Conservation (phyloP, 1,139 yeast species). For the Candida glucosophila region DNA sequence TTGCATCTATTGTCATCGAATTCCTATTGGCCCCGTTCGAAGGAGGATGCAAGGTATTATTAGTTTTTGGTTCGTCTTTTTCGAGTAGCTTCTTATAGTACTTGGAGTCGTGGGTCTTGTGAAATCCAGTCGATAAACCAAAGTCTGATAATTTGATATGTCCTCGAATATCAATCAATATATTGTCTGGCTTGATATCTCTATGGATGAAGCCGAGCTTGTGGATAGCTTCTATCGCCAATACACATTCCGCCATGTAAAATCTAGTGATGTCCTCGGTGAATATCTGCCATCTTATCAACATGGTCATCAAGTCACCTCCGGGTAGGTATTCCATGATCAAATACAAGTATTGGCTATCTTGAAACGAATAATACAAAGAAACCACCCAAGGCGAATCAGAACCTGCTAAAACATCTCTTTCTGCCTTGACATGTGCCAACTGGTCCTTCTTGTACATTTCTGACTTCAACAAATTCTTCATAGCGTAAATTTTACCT, state of each 20-base stretch:
- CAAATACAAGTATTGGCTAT: conserved; percentile 62
- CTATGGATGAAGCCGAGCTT: conserved; percentile 74
- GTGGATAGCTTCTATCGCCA: conserved; percentile 78
- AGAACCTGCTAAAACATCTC: conserved; percentile 78
- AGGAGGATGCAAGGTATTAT: conserved; percentile 13
- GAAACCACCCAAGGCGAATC: conserved; percentile 88
- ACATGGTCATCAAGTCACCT: conserved; percentile 83
- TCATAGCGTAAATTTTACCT: conserved; percentile 82
- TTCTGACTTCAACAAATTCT: conserved; percentile 66
- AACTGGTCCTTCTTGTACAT: conserved; percentile 79
- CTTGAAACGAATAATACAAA: conserved; percentile 73
- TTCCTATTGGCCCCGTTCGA: conserved; percentile 35
- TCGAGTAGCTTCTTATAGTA: conserved; percentile 67
- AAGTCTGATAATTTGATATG: conserved; percentile 74
- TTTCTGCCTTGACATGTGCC: conserved; percentile 79
- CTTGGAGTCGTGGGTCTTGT: conserved; percentile 75
- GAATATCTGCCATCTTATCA: conserved; percentile 78
- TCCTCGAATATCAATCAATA: conserved; percentile 70
- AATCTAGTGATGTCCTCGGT: conserved; percentile 80
- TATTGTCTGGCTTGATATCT: conserved; percentile 74
- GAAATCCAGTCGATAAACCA: conserved; percentile 81
- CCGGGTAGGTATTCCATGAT: conserved; percentile 85
- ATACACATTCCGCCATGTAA: conserved; percentile 81
- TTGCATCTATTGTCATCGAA: conserved; percentile 89
- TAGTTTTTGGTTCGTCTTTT: conserved; percentile 36